Evolutionary conservation across 495 filamentous ascomycete species (phyloP), one percentile per base, ranked within the genome.

Genomic region (Cairneyella variabilis): DNA sequence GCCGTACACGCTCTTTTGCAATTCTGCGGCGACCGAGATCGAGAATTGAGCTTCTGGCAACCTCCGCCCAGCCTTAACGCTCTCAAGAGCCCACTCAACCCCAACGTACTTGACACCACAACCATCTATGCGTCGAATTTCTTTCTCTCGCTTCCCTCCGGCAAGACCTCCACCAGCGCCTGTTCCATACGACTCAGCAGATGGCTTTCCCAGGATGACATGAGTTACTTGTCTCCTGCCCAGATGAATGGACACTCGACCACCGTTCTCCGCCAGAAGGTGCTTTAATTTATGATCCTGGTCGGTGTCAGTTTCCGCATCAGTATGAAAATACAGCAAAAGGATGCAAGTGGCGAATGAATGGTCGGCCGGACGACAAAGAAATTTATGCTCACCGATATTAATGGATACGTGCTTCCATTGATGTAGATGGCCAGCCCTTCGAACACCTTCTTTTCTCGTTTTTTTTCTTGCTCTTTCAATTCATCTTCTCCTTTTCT

Each of bases 221-320:
- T 98, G 93, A 9, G 91, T 95, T 32, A 96, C 88, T 30, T 76
- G 75, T 18, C 82, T 78, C 9, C 89, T 79, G 4, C 80, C 82
- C 16, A 96, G 77, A 48, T 78, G 72, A 12, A 88, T 74, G 2
- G 88, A 80, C 37, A 89, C 71, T 27, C 63, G 71, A 0, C 80
- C 93, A 21, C 93, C 93, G 62, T 93, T 76, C 48, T 79, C 69
- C 9, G 77, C 80, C 18, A 97, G 74, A 25, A 95, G 72, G 32
- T 80, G 83, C 69, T 93, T 95, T 41, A 97, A 78, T 61, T 80
- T 83, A 66, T 95, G 88, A 70, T 98, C n/a, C n/a, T n/a, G n/a
- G n/a, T n/a, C n/a, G n/a, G n/a, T n/a, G n/a, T n/a, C n/a, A n/a
- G n/a, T n/a, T n/a, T n/a, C n/a, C n/a, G n/a, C n/a, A n/a, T n/a